These are phyloP conservation scores for Zalaria obscura DNA, from an alignment of 2,329 filamentous ascomycete genomes.

Conservation along the genomic window DNA sequence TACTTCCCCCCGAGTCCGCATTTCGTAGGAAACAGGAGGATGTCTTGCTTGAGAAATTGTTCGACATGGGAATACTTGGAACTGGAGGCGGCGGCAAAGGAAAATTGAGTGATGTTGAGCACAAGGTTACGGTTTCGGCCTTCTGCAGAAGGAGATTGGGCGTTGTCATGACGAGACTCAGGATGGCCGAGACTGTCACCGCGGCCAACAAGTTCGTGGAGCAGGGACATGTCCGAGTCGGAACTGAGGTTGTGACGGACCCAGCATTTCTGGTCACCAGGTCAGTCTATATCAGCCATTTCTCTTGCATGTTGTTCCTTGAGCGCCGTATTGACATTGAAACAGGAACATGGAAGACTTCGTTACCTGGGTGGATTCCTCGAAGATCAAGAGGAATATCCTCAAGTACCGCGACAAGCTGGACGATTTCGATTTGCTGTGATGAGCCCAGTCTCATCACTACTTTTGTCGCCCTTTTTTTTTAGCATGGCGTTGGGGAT, in stretches of 20 bases:
- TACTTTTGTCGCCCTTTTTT: background rate
- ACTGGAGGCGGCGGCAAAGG: constrained; percentile 49
- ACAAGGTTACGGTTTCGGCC: constrained; percentile 75
- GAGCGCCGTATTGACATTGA: background rate
- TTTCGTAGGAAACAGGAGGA: constrained; percentile 74
- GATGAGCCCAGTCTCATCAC: no score
- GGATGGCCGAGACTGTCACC: constrained; percentile 85
- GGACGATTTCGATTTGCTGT: constrained; percentile 89
- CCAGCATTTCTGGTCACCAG: constrained; percentile 75
- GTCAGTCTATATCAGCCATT: constrained; percentile 11
- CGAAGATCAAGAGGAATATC: constrained; percentile 94
- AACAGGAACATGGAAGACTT: constrained; percentile 76
- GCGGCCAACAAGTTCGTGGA: constrained; percentile 74
- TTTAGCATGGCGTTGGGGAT: constrained; percentile 4
- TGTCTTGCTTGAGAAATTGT: constrained; percentile 78
- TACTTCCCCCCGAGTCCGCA: constrained; percentile 64
- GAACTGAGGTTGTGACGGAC: constrained; percentile 80
- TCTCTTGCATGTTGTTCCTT: background rate
- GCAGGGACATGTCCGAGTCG: constrained; percentile 84
- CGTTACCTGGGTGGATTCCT: constrained; percentile 88
- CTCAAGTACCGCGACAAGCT: constrained; percentile 89
- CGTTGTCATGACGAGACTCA: constrained; percentile 77
- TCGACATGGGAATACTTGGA: constrained; percentile 78
- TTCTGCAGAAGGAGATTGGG: constrained; percentile 74
- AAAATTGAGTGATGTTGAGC: constrained; percentile 57